These are phyloP conservation scores for Pinus albicaulis DNA, from an alignment of 75 land plant genomes.

Conservation along the genomic window DNA sequence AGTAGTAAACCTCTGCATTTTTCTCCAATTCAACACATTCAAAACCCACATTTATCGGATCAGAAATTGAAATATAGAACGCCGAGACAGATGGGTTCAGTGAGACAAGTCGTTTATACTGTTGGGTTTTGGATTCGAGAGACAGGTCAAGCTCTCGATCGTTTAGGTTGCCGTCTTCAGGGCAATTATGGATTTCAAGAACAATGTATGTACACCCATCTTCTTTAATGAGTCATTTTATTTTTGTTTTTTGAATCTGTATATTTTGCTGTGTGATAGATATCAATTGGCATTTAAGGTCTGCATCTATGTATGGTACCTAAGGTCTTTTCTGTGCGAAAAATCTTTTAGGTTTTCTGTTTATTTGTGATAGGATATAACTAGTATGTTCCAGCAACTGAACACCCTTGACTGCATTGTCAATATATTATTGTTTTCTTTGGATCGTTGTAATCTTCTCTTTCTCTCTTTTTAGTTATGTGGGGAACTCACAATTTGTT, in stretches of 20 bases:
- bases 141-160: slow-evolving; percentile 95
- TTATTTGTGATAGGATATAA: too few species aligned
- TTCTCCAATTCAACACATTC: too few species aligned
- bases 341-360: background rate
- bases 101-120: slow-evolving; percentile 66
- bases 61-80: too few species aligned
- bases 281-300: background rate
- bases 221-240: background rate
- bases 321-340: background rate
- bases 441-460: too few species aligned
- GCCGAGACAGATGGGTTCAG: too few species aligned
- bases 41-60: too few species aligned
- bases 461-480: too few species aligned
- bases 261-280: background rate
- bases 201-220: slow-evolving; percentile 23
- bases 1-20: too few species aligned
- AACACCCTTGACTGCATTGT: too few species aligned
- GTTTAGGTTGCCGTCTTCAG: slow-evolving; percentile 84
- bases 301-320: background rate
- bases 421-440: too few species aligned
- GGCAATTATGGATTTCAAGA: slow-evolving; percentile 70
- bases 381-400: too few species aligned
- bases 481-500: too few species aligned
- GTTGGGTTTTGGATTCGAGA: slow-evolving; percentile 89
- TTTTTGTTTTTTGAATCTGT: background rate